Percentiles rank a stretch among this genome's conserved stretches.
Evolutionary conservation across 2,329 filamentous ascomycete genomes (phyloP).

Genomic region (Talaromyces atroroseus): DNA sequence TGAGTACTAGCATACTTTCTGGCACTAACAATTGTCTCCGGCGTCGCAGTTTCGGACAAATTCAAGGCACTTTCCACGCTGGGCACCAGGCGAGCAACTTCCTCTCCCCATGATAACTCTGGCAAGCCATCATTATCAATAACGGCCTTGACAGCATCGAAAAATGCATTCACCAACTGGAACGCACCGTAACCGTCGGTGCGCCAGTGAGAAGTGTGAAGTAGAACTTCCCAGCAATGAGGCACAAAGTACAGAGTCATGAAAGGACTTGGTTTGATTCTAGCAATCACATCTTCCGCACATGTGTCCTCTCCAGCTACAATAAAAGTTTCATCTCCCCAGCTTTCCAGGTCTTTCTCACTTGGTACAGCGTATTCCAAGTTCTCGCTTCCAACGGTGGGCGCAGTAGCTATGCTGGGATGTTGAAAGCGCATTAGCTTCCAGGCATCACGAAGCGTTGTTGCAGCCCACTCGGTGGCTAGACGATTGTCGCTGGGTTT

Average conservation of each 20-base stretch:
- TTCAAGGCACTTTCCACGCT: conserved; percentile 5
- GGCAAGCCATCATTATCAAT: conserved; percentile 1
- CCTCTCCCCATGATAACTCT: neutral
- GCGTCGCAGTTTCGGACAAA: neutral
- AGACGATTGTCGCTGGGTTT: neutral
- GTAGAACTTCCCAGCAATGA: neutral
- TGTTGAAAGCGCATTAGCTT: conserved; percentile 7
- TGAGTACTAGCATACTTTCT: conserved; percentile 7
- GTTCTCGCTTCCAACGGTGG: neutral
- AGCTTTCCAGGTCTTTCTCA: neutral
- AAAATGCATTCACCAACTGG: conserved; percentile 3
- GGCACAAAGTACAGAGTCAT: conserved; percentile 1
- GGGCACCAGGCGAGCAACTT: conserved; percentile 6
- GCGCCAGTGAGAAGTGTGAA: conserved; percentile 10
- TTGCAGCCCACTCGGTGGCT: neutral
- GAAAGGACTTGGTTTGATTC: neutral
- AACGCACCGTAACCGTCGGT: conserved; percentile 8
- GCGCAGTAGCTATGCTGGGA: conserved; percentile 5
- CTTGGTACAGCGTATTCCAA: neutral
- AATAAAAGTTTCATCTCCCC: neutral
- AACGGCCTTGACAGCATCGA: conserved; percentile 1
- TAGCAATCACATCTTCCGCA: conserved; percentile 1
- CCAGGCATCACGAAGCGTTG: conserved; percentile 7
- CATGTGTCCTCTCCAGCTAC: neutral
- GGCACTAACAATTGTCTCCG: neutral